phyloP scores from a whole-genome alignment of 257 asterid species.

The Solanum corneliomulleri region DNA sequence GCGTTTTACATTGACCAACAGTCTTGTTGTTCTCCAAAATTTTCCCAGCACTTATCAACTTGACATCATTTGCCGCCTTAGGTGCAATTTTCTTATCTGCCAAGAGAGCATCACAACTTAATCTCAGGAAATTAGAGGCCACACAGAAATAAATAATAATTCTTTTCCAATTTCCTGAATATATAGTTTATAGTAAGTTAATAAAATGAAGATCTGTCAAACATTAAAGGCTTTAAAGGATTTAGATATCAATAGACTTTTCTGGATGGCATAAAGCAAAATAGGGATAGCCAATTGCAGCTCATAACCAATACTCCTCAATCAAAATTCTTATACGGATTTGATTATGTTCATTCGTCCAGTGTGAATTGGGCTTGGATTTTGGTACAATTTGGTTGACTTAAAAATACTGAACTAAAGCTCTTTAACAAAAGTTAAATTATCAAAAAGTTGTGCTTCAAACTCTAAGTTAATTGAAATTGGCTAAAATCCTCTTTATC shows the following conservation, averaged over 20 bases:
- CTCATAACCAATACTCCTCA: neutral
- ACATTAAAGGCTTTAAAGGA: neutral
- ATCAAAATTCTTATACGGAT: neutral
- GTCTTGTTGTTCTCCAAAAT: constrained; percentile 75
- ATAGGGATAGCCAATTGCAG: neutral
- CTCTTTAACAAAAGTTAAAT: neutral
- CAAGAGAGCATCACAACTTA: neutral
- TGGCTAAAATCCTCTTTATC: neutral
- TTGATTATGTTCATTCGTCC: neutral
- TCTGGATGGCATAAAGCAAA: neutral
- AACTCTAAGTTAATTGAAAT: neutral
- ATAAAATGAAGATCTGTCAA: neutral
- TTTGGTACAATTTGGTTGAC: neutral
- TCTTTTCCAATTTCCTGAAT: neutral
- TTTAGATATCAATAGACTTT: neutral
- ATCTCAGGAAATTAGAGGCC: neutral
- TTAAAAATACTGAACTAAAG: neutral
- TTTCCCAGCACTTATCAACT: constrained; percentile 74
- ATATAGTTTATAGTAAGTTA: neutral
- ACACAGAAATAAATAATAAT: neutral
- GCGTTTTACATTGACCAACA: constrained; percentile 70
- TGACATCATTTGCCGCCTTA: constrained; percentile 65
- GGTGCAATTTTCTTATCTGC: constrained; percentile 75
- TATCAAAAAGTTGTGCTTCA: neutral
- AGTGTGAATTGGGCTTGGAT: neutral